Evolutionary conservation across 2,329 filamentous ascomycete genomes (phyloP), one percentile per base, ranked within the genome.

Genomic region (Chaetomium globosum): DNA sequence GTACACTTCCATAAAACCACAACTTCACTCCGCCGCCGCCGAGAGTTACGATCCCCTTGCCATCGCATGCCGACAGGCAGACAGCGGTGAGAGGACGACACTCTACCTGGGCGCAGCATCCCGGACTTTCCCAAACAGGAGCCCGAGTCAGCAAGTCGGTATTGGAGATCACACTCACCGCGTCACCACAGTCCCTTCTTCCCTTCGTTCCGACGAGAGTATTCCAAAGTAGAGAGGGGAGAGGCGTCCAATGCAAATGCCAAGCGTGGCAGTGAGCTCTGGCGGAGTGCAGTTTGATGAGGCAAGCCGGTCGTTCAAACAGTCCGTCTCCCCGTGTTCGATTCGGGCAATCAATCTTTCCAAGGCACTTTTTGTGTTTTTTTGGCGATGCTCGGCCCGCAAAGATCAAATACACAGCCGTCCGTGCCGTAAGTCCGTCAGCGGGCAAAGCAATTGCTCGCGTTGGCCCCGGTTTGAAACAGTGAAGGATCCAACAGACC

Each of bases 221-320:
- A 19, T 62, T 26, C 55, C 55, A 43, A 55, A 55, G 39, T 6
- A 21, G 53, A 59, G 58, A 33, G 54, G 58, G 46, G 46, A 49
- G 52, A 31, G 21, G 60, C 55, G 49, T 43, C 49, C 46, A 43
- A 62, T 58, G 28, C 23, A 30, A 12, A 57, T 57, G 65, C 65
- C 65, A 67, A 67, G 65, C n/a, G 65, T 65, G 63, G 65, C 63
- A 59, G 65, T 66, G 65, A 53, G 8, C 16, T 31, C 53, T 26
- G 19, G 39, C 39, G 48, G 23, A 26, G 46, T 33, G 39, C 33
- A n/a, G 33, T 59, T 54, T 55, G 33, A 33, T 61, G 10, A 48
- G 19, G 13, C 36, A 46, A 46, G 23, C 16, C 13, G 30, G 21
- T 8, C 26, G 19, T 48, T 51, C 1, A 19, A 2, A 36, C 39